Evolutionary conservation across 2,329 filamentous ascomycete species (phyloP), one percentile per base, ranked within the genome.

Genomic region (Fusarium sp.): DNA sequence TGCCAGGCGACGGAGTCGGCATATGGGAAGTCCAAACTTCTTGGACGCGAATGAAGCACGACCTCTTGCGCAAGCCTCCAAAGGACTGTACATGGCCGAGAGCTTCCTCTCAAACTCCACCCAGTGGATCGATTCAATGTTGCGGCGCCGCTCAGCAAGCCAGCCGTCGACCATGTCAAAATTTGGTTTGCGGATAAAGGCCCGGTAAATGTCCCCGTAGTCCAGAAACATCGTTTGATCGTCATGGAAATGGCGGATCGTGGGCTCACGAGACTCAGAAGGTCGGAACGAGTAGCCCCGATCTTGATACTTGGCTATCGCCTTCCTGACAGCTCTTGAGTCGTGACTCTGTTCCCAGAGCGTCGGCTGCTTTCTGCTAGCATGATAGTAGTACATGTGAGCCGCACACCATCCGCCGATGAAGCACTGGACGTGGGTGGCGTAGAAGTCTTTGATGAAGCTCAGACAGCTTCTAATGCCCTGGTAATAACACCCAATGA

Each of bases 371-470:
- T 61, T 62, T 22, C 22, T 57, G 8, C 59, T 66, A 15, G 54
- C 47, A 17, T 71, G 37, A 30, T 63, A 62, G 22, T 69, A 71
- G 32, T 71, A 71, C 25, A 71, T 52, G 27, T 71, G 32, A 40
- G 59, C 62, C 10, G 63, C 60, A 57, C 25, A 71, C 63, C 27
- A 69, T 6, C 66, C 60, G 22, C 66, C 45, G 35, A 69, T 71
- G 33, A 71, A 71, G 17, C 60, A 71, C 40, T 71, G 27, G 15
- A 71, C 38, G 60, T 71, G 38, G 20, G 63, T 71, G 14, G 60
- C 66, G 12, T 71, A 71, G 22, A 71, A 71, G 10, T 66, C 60
- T 12, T 58, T 69, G 4, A 71, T 57, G 14, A 71, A 71, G 40
- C 69, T 71, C 7, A 71, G n/a, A 33, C 47, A 63, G 33, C 52